Evolutionary conservation across 148 eudicot species (phyloP).

Genomic region (Dysphania ambrosioides): DNA sequence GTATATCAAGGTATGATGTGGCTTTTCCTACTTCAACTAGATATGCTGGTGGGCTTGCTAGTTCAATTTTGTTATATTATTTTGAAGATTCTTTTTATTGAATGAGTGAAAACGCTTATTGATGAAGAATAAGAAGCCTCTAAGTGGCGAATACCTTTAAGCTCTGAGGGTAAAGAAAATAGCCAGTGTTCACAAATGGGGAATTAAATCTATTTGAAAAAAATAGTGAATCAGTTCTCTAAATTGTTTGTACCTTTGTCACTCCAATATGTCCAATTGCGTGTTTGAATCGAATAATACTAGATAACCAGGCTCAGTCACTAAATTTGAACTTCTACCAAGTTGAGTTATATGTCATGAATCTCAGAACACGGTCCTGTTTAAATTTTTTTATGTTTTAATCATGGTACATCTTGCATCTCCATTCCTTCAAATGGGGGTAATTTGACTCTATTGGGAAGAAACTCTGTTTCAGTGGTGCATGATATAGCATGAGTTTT

Average conservation of each 20-base stretch:
- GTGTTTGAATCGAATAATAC: neutral
- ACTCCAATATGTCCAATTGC: neutral
- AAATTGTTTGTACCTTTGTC: neutral
- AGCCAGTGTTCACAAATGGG: too few species aligned
- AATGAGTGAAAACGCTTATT: neutral
- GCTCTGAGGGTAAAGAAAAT: neutral
- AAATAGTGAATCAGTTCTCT: neutral
- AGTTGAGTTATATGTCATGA: neutral
- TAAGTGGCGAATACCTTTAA: neutral
- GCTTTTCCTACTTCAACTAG: conserved; percentile 9
- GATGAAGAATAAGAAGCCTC: neutral
- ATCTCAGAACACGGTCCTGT: neutral
- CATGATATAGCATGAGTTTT: neutral
- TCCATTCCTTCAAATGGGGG: neutral
- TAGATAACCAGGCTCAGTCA: neutral
- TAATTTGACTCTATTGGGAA: neutral
- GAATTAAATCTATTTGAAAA: neutral
- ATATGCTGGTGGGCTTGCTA: conserved; percentile 7
- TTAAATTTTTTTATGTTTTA: neutral
- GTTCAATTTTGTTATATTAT: neutral
- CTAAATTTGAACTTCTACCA: neutral
- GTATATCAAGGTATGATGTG: conserved; percentile 71
- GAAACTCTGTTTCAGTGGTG: neutral
- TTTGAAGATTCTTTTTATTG: neutral
- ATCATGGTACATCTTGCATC: neutral